Evolutionary conservation across 176 grass and related monocot species (phyloP), one percentile per base, ranked within the genome.

Genomic region (Secale cereale): DNA sequence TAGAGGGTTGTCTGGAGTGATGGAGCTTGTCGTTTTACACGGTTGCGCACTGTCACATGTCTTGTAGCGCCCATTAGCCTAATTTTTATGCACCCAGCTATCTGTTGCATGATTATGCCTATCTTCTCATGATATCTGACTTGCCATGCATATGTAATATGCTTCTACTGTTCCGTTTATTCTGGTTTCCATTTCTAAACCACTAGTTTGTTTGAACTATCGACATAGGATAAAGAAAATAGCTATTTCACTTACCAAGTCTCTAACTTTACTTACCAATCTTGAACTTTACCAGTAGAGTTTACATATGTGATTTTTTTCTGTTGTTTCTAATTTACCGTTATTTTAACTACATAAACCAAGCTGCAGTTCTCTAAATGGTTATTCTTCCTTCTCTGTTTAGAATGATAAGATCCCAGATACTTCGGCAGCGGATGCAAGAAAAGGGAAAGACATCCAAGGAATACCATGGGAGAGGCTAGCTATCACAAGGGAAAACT

Each of bases 361-460:
- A 50, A 8, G 6, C 29, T 78, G 80, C 29, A 74, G 57, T 73
- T 17, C 17, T 65, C 67, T 91, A 67, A 84, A 56, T 68, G 37
- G 22, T 59, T 79, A 3, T 66, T 31, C 61, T 56, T 78, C 29
- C 26, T 41, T 86, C 28, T 87, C n/a, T 80, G 56, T 78, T 39
- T 84, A 95, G 95, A 84, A 88, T 78, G 78, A 85, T 74, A 92
- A 94, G 32, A 88, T 91, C 78, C 82, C 86, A 59, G 97, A 99
- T 83, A 96, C 92, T 78, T 94, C 90, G 14, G 87, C 91, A 57
- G 88, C 86, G 4, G 91, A 99, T 86, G 97, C 91, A 63, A 95
- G 91, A 76, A 96, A 92, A 90, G 97, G 94, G 86, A 96, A 89
- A 73, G 97, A 99, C 43, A 96, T 99, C 48, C 97, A 99, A 90